phyloP scores from a whole-genome alignment of 306 rosid genomes.

The Sphenostylis stenocarpa region DNA sequence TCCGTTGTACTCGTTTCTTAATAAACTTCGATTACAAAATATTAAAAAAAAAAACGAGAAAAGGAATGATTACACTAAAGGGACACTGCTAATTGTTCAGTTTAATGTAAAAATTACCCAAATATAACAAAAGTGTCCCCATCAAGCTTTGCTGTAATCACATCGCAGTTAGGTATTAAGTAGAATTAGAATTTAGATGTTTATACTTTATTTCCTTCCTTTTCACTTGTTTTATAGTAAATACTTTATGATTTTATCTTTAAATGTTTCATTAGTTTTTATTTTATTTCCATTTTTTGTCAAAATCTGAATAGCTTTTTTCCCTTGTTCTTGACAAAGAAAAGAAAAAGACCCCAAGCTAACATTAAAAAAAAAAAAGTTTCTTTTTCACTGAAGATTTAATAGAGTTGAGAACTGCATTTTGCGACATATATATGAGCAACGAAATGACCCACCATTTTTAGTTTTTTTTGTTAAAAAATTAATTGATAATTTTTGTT shows the following conservation, averaged over 20 bases:
- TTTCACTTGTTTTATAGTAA: background rate
- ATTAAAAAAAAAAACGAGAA: background rate
- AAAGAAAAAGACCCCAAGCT: background rate
- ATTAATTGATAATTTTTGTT: too few relatives aligned
- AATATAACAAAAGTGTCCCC: constrained; percentile 25
- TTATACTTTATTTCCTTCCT: background rate
- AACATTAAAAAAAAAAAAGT: background rate
- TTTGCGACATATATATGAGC: too few relatives aligned
- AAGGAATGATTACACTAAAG: background rate
- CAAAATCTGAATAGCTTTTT: background rate
- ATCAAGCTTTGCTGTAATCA: constrained; percentile 36
- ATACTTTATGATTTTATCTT: background rate
- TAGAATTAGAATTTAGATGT: background rate
- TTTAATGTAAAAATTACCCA: background rate
- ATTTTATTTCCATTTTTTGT: background rate
- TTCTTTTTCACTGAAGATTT: background rate
- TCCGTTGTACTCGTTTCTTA: background rate
- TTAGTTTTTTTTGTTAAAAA: too few relatives aligned
- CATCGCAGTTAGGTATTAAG: background rate
- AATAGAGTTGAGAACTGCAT: background rate
- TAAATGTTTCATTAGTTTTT: background rate
- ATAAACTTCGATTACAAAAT: background rate
- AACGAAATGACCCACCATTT: too few relatives aligned
- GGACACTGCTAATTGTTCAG: background rate
- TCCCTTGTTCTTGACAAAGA: background rate